Evolutionary conservation across 2,329 filamentous ascomycete genomes (phyloP).

Genomic region (Trichoderma breve): DNA sequence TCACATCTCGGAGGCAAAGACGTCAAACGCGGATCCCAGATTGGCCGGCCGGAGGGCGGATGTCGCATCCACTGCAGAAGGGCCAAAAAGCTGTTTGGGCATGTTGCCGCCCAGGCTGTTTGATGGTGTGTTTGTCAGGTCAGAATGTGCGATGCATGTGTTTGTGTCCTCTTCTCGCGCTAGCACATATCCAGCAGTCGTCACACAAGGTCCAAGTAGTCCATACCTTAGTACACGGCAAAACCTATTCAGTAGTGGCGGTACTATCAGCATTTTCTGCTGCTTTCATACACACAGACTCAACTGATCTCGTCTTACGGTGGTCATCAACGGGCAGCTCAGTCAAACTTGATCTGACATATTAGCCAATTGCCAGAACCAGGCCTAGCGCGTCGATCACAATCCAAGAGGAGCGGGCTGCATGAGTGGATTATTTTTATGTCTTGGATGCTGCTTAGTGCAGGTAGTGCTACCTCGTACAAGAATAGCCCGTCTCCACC

Average conservation of each 20-base stretch:
- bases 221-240: background rate
- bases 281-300: background rate
- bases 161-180: background rate
- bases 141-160: background rate
- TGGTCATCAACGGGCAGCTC: slow-evolving; percentile 1
- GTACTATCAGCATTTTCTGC: background rate
- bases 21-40: background rate
- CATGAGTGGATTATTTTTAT: slow-evolving; percentile 19
- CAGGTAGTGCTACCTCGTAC: background rate
- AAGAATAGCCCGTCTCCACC: slow-evolving; percentile 2
- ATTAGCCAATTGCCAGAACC: slow-evolving; percentile 4
- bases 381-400: slow-evolving; percentile 17
- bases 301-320: slow-evolving; percentile 3
- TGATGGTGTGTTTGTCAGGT: slow-evolving; percentile 17
- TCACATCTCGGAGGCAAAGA: background rate
- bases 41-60: background rate
- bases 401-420: slow-evolving; percentile 18
- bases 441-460: background rate
- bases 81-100: background rate
- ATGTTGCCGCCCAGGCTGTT: slow-evolving; percentile 14
- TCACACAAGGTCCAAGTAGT: background rate
- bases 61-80: background rate
- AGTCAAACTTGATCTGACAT: slow-evolving; percentile 11
- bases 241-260: background rate
- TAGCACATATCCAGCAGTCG: background rate